Evolutionary conservation across 1,139 yeast genomes (phyloP).

Genomic region (Kurtzmaniella quercitrusa): DNA sequence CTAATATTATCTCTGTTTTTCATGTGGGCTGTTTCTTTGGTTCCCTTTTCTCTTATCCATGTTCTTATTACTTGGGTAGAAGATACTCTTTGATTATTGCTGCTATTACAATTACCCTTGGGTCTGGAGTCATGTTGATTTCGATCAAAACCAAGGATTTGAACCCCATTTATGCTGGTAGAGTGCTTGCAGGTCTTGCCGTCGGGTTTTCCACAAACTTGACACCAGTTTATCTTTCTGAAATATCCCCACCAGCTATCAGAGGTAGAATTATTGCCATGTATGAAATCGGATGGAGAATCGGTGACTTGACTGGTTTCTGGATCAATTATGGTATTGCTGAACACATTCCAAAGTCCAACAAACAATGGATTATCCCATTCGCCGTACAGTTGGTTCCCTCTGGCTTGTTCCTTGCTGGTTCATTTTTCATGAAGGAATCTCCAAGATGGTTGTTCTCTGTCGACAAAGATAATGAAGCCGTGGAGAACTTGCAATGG

Average conservation of each 20-base stretch:
- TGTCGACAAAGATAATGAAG: constrained; percentile 31
- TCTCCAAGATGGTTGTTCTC: constrained; percentile 40
- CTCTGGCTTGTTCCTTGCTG: constrained; percentile 34
- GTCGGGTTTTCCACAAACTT: constrained; percentile 40
- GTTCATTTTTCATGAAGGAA: constrained; percentile 33
- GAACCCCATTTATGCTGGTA: constrained; percentile 39
- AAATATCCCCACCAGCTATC: constrained; percentile 38
- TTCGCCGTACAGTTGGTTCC: constrained; percentile 42
- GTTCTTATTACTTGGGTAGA: constrained; percentile 34
- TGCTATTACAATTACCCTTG: constrained; percentile 30
- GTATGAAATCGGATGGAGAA: constrained; percentile 42
- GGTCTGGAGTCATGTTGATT: constrained; percentile 40
- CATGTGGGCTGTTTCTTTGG: constrained; percentile 45
- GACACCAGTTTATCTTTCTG: constrained; percentile 39
- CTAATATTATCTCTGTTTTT: constrained; percentile 40
- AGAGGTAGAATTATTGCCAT: constrained; percentile 36
- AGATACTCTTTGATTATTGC: constrained; percentile 31
- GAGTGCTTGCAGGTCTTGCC: constrained; percentile 38
- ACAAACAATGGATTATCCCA: constrained; percentile 40
- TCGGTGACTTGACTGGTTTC: constrained; percentile 41
- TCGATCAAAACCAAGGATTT: constrained; percentile 25
- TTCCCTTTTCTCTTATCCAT: constrained; percentile 37
- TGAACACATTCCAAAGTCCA: constrained; percentile 23
- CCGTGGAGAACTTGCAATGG: constrained; percentile 34
- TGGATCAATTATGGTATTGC: constrained; percentile 42